A percentile compares a stretch with the other conserved stretches of the same genome.
Conservation (phyloP, 1,284 basidiomycete genomes). For the Flammula alnicola region DNA sequence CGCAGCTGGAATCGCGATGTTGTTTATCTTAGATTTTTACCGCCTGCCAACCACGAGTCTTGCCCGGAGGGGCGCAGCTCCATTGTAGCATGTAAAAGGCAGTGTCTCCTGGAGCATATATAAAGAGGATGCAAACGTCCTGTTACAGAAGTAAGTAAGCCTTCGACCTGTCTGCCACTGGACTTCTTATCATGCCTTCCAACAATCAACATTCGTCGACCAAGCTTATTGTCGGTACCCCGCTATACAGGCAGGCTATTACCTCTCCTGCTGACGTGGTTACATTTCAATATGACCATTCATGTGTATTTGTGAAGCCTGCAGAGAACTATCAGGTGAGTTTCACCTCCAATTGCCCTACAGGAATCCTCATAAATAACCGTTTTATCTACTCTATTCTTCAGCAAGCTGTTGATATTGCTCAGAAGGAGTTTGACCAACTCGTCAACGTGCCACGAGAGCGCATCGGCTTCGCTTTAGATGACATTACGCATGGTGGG, state of each 20-base stretch:
- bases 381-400: not conserved
- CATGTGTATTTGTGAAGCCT: slow-evolving; percentile 59
- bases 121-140: no score
- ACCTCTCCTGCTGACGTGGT: slow-evolving; percentile 45
- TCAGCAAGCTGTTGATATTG: slow-evolving; percentile 60
- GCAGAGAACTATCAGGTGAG: slow-evolving; percentile 50
- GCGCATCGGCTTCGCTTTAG: slow-evolving; percentile 50
- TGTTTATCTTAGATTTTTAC: no score
- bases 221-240: not conserved
- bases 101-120: no score
- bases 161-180: not conserved
- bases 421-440: slow-evolving; percentile 50
- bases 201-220: not conserved
- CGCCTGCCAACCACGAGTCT: no score
- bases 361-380: no score
- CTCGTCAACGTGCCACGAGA: slow-evolving; percentile 44
- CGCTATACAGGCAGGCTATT: slow-evolving; percentile 21
- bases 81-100: no score
- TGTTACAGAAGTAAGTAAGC: no score
- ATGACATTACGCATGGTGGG: slow-evolving; percentile 37
- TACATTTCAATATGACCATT: slow-evolving; percentile 51
- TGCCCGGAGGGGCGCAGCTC: no score
- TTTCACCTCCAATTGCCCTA: no score
- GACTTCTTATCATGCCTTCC: not conserved
- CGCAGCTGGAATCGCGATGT: no score